Conservation (phyloP, 169 alveolate genomes). For the Cryptosporidium felis region DNA sequence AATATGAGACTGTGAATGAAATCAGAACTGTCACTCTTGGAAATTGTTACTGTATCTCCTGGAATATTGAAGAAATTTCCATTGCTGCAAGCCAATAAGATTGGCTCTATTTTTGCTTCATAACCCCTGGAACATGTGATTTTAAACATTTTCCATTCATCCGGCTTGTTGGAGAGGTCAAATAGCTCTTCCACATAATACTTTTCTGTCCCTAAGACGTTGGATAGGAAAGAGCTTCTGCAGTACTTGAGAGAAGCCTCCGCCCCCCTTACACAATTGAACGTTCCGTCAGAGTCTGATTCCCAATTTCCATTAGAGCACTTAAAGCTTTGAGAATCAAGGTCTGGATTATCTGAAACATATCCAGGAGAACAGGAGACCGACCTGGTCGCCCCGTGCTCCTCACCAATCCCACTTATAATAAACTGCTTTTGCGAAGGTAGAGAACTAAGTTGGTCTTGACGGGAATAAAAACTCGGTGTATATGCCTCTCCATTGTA, state of each 20-base stretch:
- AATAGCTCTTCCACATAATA: constrained; percentile 24
- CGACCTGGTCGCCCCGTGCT: constrained; percentile 62
- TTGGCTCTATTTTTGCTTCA: constrained; percentile 40
- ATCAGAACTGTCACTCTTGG: neutral
- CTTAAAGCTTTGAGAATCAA: constrained; percentile 24
- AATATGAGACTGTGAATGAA: constrained; percentile 1
- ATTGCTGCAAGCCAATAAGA: constrained; percentile 40
- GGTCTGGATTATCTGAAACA: constrained; percentile 56
- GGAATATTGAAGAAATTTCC: constrained; percentile 39
- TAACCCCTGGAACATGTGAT: constrained; percentile 60
- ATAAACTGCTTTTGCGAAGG: neutral
- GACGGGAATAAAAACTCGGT: neutral
- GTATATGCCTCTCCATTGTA: neutral
- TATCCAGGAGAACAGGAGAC: constrained; percentile 48
- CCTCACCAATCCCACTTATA: constrained; percentile 36
- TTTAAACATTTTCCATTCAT: constrained; percentile 23
- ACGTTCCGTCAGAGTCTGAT: neutral
- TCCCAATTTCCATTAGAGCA: constrained; percentile 44
- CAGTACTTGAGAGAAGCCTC: constrained; percentile 25
- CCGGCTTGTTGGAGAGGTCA: neutral
- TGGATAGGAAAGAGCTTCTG: constrained; percentile 1
- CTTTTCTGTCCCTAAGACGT: constrained; percentile 34
- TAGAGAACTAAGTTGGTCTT: neutral
- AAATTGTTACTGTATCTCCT: constrained; percentile 49
- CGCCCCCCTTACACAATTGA: constrained; percentile 44